These are phyloP conservation scores for Penicillium ochrochloron DNA, from an alignment of 495 filamentous ascomycete genomes.

Conservation along the genomic window DNA sequence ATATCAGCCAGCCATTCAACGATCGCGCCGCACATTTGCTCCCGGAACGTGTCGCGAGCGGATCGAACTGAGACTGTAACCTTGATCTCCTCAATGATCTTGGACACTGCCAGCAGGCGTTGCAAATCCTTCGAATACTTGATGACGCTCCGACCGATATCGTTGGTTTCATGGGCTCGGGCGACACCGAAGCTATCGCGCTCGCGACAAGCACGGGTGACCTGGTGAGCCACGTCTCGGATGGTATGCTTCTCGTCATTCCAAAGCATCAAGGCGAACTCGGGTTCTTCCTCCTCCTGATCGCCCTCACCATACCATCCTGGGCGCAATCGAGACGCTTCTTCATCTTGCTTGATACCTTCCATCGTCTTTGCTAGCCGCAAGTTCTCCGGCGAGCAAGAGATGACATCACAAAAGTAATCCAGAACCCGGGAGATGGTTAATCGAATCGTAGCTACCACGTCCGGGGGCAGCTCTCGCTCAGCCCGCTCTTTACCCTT, in stretches of 20 bases:
- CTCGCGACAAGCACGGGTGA: conserved; percentile 85
- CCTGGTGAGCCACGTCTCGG: conserved; percentile 85
- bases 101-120: conserved; percentile 72
- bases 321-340: conserved; percentile 71
- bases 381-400: conserved; percentile 94
- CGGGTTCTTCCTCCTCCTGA: conserved; percentile 58
- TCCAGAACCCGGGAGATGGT: conserved; percentile 86
- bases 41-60: conserved; percentile 89
- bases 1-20: conserved; percentile 96
- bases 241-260: conserved; percentile 99
- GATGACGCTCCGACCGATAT: conserved; percentile 82
- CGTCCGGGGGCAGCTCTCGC: conserved; percentile 68
- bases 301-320: conserved; percentile 73
- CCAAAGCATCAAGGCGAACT: conserved; percentile 91
- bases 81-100: conserved; percentile 91
- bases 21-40: conserved; percentile 98
- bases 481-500: conserved; percentile 67
- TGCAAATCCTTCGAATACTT: conserved; percentile 73
- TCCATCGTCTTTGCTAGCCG: conserved; percentile 80
- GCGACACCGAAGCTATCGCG: conserved; percentile 66
- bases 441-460: conserved; percentile 73
- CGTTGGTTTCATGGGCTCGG: conserved; percentile 86
- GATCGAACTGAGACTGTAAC: conserved; percentile 95
- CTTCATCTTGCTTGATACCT: conserved; percentile 80
- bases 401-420: conserved; percentile 96